Base-by-base conservation (phyloP, 768 basidiomycete species). In the Boletus edulis region DNA sequence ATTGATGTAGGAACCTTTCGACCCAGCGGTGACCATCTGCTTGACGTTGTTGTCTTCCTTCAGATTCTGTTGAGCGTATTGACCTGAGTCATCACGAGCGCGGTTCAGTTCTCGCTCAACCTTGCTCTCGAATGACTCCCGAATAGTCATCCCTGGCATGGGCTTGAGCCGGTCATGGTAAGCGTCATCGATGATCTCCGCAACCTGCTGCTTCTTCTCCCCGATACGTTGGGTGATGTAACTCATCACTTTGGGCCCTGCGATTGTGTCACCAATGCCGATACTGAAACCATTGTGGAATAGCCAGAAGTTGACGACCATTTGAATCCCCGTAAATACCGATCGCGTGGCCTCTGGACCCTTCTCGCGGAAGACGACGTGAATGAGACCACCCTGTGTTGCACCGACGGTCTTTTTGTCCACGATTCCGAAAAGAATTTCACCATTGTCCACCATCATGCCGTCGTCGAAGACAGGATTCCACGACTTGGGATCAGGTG, bases 1-100 rank as follows among this genome's bases (percentile, higher is more conserved):
- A 73, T 99, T 99, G 81, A 98, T 99, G 79, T 94, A 95, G 0
- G 94, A 94, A 73, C 95, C 94, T 74, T 99, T 98, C 13, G 97
- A 97, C 24, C 97, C 97, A 11, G 97, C 95, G 7, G 96, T 93
- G 67, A 98, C 96, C 97, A 99, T 99, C 82, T 98, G 97, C 81
- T 98, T 99, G 77, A 98, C 95, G 64, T 98, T 98, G 80, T 99
- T 98, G 75, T 97, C 95, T 71, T 93, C 92, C 80, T 98, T 98
- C 81, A 98, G 78, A 68, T 88, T 88, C 75, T 94, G 89, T 75
- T 98, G 94, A n/a, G 95, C 96, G 43, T 87, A 91, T 69, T 94
- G 93, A 78, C 97, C 97, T 29, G 94, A 94, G 45, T 83, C 82
- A 67, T 98, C 97, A 80, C 95, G 94, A 61, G 96, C 97, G 72